Evolutionary conservation across 768 basidiomycete species (phyloP).

Genomic region (Auriscalpium vulgare): DNA sequence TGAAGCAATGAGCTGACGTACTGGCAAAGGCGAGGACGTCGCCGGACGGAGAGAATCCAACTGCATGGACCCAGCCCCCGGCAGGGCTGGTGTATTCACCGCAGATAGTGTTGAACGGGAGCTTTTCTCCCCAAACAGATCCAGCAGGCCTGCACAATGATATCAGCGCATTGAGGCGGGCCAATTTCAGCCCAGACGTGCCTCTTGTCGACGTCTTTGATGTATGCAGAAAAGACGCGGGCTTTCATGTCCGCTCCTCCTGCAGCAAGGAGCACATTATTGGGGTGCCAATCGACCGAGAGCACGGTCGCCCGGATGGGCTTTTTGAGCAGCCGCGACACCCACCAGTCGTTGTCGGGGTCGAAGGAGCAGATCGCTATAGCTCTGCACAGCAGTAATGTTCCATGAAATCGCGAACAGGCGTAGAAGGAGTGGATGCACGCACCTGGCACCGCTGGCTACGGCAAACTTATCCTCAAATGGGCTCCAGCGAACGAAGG

Average conservation of each 20-base stretch:
- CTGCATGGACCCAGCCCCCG: constrained; percentile 96
- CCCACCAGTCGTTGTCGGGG: constrained; percentile 99
- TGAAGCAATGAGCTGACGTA: constrained; percentile 33
- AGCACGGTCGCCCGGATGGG: constrained; percentile 93
- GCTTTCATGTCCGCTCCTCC: constrained; percentile 99
- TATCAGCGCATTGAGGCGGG: not conserved
- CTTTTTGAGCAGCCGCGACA: constrained; percentile 94
- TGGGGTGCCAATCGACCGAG: constrained; percentile 96
- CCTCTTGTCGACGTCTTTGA: constrained; percentile 97
- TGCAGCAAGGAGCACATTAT: constrained; percentile 93
- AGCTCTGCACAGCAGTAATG: constrained; percentile 41
- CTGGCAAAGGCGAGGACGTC: constrained; percentile 89
- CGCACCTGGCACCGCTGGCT: constrained; percentile 87
- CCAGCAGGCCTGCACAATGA: constrained; percentile 58
- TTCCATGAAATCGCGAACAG: not conserved
- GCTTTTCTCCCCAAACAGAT: constrained; percentile 94
- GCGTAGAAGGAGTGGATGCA: constrained; percentile 1
- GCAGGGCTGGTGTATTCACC: constrained; percentile 85
- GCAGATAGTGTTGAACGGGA: constrained; percentile 96
- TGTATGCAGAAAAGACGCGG: constrained; percentile 94
- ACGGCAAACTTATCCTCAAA: constrained; percentile 99
- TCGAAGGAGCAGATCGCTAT: constrained; percentile 97
- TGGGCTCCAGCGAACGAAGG: constrained; percentile 93
- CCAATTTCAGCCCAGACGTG: constrained; percentile 22
- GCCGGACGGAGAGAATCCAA: constrained; percentile 96